Conservation (phyloP, 352 stramenopile genomes). For the Globisporangium cederbergense region DNA sequence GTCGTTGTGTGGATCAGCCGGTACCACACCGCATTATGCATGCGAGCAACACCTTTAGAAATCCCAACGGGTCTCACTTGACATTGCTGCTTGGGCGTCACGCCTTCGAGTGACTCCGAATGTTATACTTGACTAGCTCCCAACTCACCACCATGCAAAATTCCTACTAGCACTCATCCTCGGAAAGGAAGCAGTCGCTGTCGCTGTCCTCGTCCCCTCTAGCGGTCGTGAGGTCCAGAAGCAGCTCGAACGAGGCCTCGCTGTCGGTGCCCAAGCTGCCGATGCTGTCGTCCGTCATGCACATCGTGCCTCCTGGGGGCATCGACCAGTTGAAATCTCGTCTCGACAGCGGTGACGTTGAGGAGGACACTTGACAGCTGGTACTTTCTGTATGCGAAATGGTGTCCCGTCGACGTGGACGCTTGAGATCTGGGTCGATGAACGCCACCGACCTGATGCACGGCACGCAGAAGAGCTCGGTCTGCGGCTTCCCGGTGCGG, state of each 20-base stretch:
- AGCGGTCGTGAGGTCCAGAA: background rate
- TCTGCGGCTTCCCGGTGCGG: constrained; percentile 3
- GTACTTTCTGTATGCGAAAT: background rate
- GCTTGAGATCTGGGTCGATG: background rate
- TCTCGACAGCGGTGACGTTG: background rate
- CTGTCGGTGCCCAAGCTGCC: background rate
- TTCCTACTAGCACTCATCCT: background rate
- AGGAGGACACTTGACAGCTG: background rate
- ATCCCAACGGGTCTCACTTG: background rate
- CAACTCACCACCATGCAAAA: too few species aligned
- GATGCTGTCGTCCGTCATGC: background rate
- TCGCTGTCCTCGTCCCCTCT: background rate
- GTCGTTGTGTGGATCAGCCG: too few species aligned
- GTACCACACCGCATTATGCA: too few species aligned
- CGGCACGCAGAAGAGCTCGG: background rate
- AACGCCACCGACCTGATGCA: background rate
- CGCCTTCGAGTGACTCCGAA: too few species aligned
- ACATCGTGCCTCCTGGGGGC: background rate
- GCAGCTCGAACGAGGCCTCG: background rate
- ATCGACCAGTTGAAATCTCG: background rate
- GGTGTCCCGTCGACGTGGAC: background rate
- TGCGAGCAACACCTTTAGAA: too few species aligned
- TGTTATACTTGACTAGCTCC: too few species aligned
- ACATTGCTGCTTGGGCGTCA: too few species aligned
- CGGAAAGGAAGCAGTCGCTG: constrained; percentile 1